Conservation (phyloP, 345 rosid species). For the Xanthoceras sorbifolium region DNA sequence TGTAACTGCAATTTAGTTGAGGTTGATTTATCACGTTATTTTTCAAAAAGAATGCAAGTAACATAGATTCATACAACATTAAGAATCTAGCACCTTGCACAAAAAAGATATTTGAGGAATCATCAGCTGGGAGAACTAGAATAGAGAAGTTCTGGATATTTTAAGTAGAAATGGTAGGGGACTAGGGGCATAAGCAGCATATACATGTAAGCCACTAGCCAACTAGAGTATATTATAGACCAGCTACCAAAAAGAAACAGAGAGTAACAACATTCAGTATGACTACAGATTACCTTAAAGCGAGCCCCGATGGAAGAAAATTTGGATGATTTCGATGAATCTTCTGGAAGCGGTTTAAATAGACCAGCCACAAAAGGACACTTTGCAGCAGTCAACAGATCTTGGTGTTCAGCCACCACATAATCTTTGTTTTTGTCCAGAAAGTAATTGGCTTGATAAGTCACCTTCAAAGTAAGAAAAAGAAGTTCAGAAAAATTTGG, state of each 20-base stretch:
- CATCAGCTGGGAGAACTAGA: neutral
- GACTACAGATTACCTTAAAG: constrained; percentile 58
- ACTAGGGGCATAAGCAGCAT: neutral
- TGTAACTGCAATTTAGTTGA: constrained; percentile 67
- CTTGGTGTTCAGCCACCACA: constrained; percentile 97
- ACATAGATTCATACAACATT: neutral
- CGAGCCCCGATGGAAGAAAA: constrained; percentile 93
- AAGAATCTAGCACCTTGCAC: neutral
- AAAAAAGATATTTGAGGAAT: neutral
- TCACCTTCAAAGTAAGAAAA: constrained; percentile 45
- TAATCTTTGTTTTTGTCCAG: constrained; percentile 95
- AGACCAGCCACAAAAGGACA: constrained; percentile 75
- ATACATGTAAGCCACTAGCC: neutral
- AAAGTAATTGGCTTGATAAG: constrained; percentile 77
- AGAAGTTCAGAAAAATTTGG: constrained; percentile 3
- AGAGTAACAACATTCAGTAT: neutral
- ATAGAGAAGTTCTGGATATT: neutral
- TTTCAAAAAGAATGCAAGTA: neutral
- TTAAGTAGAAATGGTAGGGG: neutral
- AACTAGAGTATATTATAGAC: neutral
- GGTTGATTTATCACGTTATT: constrained; percentile 13
- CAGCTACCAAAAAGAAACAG: neutral
- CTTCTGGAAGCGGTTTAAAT: constrained; percentile 83
- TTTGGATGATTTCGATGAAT: constrained; percentile 86
- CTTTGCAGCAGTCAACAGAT: constrained; percentile 69